Percentiles rank a stretch among this genome's conserved stretches.
Evolutionary conservation across 345 rosid genomes (phyloP).

Genomic region (Eucalyptus marginata): DNA sequence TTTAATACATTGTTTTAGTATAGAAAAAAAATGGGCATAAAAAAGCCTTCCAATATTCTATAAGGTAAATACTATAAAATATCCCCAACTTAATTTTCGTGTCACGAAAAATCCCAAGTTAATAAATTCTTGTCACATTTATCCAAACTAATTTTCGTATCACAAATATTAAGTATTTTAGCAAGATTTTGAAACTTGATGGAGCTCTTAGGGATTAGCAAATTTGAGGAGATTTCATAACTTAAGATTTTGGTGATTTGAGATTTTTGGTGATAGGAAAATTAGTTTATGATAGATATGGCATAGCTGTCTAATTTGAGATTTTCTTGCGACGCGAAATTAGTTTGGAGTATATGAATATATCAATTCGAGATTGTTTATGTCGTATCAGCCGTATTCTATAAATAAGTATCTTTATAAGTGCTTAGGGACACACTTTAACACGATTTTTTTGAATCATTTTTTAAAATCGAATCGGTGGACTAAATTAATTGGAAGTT

Average conservation of each 20-base stretch:
- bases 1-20: background rate
- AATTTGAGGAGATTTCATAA: background rate
- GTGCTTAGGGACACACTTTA: background rate
- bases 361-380: background rate
- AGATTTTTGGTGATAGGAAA: background rate
- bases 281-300: background rate
- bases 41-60: background rate
- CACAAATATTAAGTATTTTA: background rate
- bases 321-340: rapidly evolving
- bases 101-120: background rate
- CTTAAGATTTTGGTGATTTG: background rate
- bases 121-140: background rate
- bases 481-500: background rate
- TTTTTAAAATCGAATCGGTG: background rate
- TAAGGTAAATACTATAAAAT: background rate
- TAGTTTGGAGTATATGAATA: background rate
- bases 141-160: background rate
- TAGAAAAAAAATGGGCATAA: background rate
- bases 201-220: background rate
- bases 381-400: background rate
- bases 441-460: background rate
- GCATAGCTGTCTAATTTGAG: background rate
- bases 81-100: background rate
- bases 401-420: background rate
- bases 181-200: background rate